phyloP scores from a whole-genome alignment of 345 rosid genomes.

The Pugionium cornutum region DNA sequence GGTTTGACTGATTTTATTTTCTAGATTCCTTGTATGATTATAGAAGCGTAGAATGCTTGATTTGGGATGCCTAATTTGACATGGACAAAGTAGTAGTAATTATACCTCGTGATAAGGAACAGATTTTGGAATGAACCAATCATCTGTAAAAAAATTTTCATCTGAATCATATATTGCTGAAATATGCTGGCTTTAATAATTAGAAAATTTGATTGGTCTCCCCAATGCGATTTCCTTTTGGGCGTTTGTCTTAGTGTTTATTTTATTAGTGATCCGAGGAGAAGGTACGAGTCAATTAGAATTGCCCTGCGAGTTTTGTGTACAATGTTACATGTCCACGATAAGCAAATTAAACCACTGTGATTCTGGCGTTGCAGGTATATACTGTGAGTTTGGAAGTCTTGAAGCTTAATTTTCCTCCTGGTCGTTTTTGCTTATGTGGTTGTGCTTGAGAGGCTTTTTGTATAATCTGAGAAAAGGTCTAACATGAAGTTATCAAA shows the following conservation, averaged over 20 bases:
- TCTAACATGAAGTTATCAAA: conserved; percentile 54
- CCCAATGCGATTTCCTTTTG: too few species aligned
- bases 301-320: conserved; percentile 3
- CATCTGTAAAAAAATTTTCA: background rate
- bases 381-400: conserved; percentile 7
- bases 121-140: background rate
- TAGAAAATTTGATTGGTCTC: background rate
- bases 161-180: background rate
- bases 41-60: background rate
- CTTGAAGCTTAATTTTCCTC: conserved; percentile 9
- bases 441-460: conserved; percentile 37
- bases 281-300: background rate
- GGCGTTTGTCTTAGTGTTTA: background rate
- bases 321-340: background rate
- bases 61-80: background rate
- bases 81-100: too few species aligned
- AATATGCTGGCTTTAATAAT: background rate
- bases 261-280: conserved; percentile 2
- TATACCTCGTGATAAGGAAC: background rate
- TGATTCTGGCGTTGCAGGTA: conserved; percentile 18
- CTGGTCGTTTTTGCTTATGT: conserved; percentile 31
- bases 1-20: conserved; percentile 11
- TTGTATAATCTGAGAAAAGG: conserved; percentile 30
- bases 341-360: background rate
- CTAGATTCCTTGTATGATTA: conserved; percentile 1